These are phyloP conservation scores for Copromyces sp. DNA, from an alignment of 495 filamentous ascomycete genomes.

Conservation along the genomic window DNA sequence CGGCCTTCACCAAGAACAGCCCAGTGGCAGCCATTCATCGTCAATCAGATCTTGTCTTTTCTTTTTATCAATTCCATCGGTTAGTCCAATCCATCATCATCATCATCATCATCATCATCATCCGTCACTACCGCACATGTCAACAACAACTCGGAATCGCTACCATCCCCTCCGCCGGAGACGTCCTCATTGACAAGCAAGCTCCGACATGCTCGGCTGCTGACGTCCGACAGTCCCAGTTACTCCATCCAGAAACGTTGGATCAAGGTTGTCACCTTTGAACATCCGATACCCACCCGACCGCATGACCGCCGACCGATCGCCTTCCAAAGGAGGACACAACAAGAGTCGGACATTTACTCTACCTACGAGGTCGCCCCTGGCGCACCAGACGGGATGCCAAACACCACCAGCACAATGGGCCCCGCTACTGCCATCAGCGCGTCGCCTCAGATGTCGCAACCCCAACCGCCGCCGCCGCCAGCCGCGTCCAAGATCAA, in stretches of 20 bases:
- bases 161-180: background rate
- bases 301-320: background rate
- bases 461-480: conserved; percentile 29
- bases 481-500: conserved; percentile 58
- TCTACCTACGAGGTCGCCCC: background rate
- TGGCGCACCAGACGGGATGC: background rate
- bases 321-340: background rate
- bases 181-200: background rate
- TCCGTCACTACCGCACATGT: background rate
- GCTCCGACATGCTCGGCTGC: background rate
- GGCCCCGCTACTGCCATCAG: conserved; percentile 5
- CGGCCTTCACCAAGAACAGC: background rate
- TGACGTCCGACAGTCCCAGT: background rate
- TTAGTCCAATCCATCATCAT: background rate
- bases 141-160: background rate
- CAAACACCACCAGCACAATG: background rate
- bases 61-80: background rate
- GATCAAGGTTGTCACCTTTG: background rate
- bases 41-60: background rate
- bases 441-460: conserved; percentile 26
- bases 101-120: background rate
- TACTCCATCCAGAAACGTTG: background rate
- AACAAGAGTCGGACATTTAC: background rate
- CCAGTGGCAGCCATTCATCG: background rate
- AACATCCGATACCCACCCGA: background rate